Percentiles rank a stretch among this genome's conserved stretches.
Conservation (phyloP, 345 rosid species). For the Eucalyptus lansdowneana region DNA sequence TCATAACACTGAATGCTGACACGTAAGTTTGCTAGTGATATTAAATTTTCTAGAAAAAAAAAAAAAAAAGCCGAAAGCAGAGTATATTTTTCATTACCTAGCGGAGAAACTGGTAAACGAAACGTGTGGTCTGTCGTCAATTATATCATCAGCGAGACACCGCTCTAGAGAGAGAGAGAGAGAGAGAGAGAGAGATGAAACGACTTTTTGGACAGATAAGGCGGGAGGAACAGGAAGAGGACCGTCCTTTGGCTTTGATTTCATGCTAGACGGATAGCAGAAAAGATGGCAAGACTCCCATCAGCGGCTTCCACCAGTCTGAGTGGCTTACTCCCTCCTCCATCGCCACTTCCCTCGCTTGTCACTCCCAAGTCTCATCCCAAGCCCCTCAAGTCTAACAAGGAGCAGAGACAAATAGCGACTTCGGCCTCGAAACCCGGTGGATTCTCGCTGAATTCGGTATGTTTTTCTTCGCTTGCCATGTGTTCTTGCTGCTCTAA, state of each 20-base stretch:
- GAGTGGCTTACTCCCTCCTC: background rate
- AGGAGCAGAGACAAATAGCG: background rate
- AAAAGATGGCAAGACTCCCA: background rate
- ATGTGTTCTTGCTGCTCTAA: background rate
- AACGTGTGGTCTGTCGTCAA: background rate
- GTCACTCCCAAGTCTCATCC: background rate
- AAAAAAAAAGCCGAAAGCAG: background rate
- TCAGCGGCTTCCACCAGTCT: background rate
- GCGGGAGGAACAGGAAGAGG: background rate
- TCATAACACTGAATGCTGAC: background rate
- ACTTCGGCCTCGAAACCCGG: conserved; percentile 32
- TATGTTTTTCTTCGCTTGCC: background rate
- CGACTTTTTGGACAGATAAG: background rate
- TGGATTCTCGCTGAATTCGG: conserved; percentile 40
- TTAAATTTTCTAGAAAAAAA: background rate
- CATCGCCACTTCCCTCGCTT: background rate
- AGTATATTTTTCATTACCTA: background rate
- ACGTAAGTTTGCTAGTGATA: no score
- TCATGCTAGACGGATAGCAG: background rate
- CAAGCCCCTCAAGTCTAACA: background rate
- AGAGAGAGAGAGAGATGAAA: background rate
- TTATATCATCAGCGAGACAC: background rate
- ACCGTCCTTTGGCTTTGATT: background rate
- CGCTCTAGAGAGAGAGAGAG: background rate
- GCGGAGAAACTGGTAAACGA: background rate